These are phyloP conservation scores for Solanum etuberosum DNA, from an alignment of 257 asterid genomes.

Conservation along the genomic window DNA sequence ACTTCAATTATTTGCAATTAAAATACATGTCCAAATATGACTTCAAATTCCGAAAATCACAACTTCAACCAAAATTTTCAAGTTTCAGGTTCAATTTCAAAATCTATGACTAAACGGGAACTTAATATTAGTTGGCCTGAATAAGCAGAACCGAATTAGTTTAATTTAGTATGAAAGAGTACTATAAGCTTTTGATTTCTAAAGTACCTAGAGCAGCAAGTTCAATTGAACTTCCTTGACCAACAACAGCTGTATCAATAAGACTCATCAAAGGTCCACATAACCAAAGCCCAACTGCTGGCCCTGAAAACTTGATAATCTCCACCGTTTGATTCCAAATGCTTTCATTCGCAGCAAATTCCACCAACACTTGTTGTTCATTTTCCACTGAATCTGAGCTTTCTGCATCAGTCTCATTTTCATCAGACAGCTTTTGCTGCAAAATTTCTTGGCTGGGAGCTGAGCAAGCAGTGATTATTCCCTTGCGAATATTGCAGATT, in stretches of 20 bases:
- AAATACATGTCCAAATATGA: background rate
- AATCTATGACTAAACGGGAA: background rate
- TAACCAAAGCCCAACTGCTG: slow-evolving; percentile 89
- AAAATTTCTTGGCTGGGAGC: slow-evolving; percentile 24
- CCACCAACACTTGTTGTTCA: slow-evolving; percentile 23
- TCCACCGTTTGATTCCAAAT: slow-evolving; percentile 68
- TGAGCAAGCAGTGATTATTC: slow-evolving; percentile 20
- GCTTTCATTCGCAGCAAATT: slow-evolving; percentile 41
- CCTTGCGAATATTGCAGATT: background rate
- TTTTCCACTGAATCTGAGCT: background rate
- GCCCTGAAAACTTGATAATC: slow-evolving; percentile 89
- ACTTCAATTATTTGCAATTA: background rate
- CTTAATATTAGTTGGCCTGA: background rate
- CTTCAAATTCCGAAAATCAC: background rate
- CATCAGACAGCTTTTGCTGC: background rate
- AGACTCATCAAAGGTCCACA: slow-evolving; percentile 94
- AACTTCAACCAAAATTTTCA: background rate
- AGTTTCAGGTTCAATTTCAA: background rate
- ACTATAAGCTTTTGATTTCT: background rate
- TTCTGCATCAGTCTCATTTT: background rate
- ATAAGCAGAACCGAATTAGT: background rate
- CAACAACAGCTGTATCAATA: slow-evolving; percentile 86
- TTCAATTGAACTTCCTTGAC: slow-evolving; percentile 84
- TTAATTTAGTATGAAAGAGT: background rate
- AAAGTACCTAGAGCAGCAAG: slow-evolving; percentile 88